Evolutionary conservation across 331 rosid genomes (phyloP).

Genomic region (Acacia pycnantha): DNA sequence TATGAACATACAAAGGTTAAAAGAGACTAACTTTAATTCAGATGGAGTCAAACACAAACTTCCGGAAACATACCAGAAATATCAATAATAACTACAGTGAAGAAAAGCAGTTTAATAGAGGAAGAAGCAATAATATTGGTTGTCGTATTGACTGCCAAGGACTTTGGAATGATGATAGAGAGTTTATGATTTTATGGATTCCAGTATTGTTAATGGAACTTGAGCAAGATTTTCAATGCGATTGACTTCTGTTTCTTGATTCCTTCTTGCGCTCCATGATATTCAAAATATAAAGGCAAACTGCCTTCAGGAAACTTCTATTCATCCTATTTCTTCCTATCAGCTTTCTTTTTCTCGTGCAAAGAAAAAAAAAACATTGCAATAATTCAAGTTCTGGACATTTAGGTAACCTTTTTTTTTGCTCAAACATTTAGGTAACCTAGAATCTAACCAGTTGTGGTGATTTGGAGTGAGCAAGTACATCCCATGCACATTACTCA

Average conservation of each 20-base stretch:
- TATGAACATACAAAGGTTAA: neutral
- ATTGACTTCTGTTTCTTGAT: neutral
- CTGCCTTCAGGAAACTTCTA: too few relatives aligned
- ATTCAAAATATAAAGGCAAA: too few relatives aligned
- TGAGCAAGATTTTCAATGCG: neutral
- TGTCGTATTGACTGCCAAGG: neutral
- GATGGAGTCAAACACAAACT: neutral
- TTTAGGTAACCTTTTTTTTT: too few relatives aligned
- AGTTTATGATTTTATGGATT: neutral
- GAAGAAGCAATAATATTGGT: neutral
- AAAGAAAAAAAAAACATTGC: too few relatives aligned
- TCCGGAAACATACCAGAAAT: constrained; percentile 2
- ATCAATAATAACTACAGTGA: neutral
- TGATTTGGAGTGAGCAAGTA: too few relatives aligned
- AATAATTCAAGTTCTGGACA: too few relatives aligned
- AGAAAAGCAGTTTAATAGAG: neutral
- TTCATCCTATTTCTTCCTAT: too few relatives aligned
- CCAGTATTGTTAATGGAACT: neutral
- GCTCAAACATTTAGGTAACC: too few relatives aligned
- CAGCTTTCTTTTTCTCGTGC: too few relatives aligned
- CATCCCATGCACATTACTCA: too few relatives aligned
- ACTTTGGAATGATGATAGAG: neutral
- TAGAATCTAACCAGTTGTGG: too few relatives aligned
- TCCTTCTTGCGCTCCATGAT: too few relatives aligned
- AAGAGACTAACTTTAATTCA: neutral